Evolutionary conservation across 2,329 filamentous ascomycete genomes (phyloP), one percentile per base, ranked within the genome.

Genomic region (Apiospora arundinis): DNA sequence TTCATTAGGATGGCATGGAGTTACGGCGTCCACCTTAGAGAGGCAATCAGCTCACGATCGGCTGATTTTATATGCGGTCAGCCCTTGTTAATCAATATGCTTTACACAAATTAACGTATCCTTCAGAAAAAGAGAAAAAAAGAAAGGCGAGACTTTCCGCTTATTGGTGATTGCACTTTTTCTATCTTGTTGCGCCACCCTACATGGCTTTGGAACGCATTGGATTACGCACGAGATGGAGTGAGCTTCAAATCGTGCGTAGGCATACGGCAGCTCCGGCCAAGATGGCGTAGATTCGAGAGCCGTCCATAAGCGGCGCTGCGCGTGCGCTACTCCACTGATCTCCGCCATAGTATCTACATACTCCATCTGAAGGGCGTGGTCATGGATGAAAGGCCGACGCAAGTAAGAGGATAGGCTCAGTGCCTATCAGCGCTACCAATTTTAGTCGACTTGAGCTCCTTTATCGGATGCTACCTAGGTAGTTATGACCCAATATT

Each of bases 1-100:
- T 45, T 67, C 12, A 28, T 40, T 69, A 46, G 45, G 65, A 69
- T 16, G 70, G 71, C 71, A 65, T 60, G 71, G 71, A 65, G 71
- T 70, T 65, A 48, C 28, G 68, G 66, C 40, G 44, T 46, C 14
- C 65, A 67, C 40, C n/a, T 8, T n/a, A 63, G 56, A 63, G 21
- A 40, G n/a, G 32, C 56, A 8, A 63, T 63, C 56, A 23, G 56
- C 56, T 40, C 28, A 63, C 56, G 32, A 40, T 63, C 28, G 32
- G 11, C 18, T 63, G 56, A 40, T 63, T 14, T 63, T 40, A 63
- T 63, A 63, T 32, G 18, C 56, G 32, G 56, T 63, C 21, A 63
- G 56, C 56, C 32, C 56, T 40, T n/a, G 45, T 63, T 63, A n/a
- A 63, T 40, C 32, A 40, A 23, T 12, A 63, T 40, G 21, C 21